Evolutionary conservation across 2,329 filamentous ascomycete genomes (phyloP).

Genomic region (Helotiales sp.): DNA sequence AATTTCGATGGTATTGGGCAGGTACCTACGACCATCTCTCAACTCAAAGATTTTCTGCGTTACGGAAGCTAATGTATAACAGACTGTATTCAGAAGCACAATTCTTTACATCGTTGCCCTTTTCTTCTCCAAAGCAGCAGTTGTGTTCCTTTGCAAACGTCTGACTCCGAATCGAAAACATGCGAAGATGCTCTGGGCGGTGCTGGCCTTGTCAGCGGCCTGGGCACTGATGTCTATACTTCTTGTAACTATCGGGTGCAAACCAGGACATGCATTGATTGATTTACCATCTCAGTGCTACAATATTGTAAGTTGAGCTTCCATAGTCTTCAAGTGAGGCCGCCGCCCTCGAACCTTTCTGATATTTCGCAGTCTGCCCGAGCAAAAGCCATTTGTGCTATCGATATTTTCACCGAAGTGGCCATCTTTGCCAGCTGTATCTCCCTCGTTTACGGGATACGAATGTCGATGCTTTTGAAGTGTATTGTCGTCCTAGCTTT

Average conservation of each 20-base stretch:
- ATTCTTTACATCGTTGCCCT: background rate
- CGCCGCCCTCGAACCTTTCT: background rate
- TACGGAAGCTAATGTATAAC: background rate
- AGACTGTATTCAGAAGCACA: background rate
- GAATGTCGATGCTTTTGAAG: background rate
- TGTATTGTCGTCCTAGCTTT: background rate
- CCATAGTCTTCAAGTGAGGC: too few relatives aligned
- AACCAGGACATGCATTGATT: background rate
- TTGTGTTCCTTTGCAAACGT: background rate
- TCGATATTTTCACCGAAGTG: constrained; percentile 3
- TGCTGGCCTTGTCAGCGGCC: background rate
- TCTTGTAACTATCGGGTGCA: background rate
- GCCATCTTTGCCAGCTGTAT: background rate
- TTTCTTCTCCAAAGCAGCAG: background rate
- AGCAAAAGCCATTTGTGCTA: background rate
- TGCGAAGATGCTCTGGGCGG: background rate
- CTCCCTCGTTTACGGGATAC: background rate
- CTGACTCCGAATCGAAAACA: background rate
- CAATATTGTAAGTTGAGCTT: background rate
- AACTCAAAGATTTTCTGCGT: background rate
- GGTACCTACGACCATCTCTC: background rate
- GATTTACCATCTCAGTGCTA: background rate
- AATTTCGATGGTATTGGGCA: background rate
- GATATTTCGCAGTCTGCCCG: background rate
- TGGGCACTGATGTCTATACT: background rate